phyloP scores from a whole-genome alignment of 2,329 filamentous ascomycete species.

The Ambrosiella xylebori region DNA sequence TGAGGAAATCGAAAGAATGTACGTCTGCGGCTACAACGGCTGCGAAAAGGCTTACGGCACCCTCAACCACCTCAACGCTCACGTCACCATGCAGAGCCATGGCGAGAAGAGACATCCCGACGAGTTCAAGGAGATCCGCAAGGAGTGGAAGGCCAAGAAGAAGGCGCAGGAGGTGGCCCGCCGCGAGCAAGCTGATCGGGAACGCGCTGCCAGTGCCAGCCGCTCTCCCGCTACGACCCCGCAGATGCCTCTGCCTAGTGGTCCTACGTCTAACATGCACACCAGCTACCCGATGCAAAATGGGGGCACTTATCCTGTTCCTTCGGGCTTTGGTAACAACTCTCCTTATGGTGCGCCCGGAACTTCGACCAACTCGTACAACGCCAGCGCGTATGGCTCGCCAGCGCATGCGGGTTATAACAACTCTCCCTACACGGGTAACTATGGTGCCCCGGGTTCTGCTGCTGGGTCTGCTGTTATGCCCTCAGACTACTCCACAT shows the following conservation, averaged over 20 bases:
- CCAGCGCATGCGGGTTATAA: background rate
- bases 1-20: slow-evolving; percentile 98
- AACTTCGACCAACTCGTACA: background rate
- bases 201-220: background rate
- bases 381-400: background rate
- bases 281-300: background rate
- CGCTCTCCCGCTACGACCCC: background rate
- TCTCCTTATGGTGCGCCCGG: background rate
- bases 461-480: background rate
- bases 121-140: slow-evolving; percentile 99
- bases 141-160: slow-evolving; percentile 98
- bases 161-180: slow-evolving; percentile 90
- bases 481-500: background rate
- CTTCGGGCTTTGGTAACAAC: background rate
- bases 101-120: slow-evolving; percentile 89
- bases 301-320: background rate
- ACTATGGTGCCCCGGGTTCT: background rate
- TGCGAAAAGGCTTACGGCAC: slow-evolving; percentile 98
- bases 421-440: background rate
- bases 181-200: slow-evolving; percentile 34
- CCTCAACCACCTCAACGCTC: slow-evolving; percentile 89
- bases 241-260: slow-evolving; percentile 9
- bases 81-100: slow-evolving; percentile 98
- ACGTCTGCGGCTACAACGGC: slow-evolving; percentile 96
- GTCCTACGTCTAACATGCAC: background rate